A percentile compares a stretch with the other conserved stretches of the same genome.
These are phyloP conservation scores for Diaporthe vaccinii DNA, from an alignment of 2,329 filamentous ascomycete genomes.

Conservation along the genomic window DNA sequence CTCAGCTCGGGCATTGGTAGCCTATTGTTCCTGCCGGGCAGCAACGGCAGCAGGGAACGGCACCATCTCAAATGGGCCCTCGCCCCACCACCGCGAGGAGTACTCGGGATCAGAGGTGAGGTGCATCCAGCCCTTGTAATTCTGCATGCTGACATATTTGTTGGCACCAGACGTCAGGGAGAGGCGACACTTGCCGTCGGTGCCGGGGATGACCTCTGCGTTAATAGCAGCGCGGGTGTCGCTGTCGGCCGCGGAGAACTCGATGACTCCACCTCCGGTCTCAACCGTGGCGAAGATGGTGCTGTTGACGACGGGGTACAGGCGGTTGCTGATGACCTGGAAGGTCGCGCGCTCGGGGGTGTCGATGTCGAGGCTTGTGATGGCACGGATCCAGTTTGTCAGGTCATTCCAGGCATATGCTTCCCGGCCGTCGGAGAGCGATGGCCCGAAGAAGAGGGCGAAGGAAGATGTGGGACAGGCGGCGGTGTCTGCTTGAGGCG, in stretches of 20 bases:
- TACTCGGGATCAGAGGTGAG: conserved; percentile 21
- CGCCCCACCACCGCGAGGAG: conserved; percentile 12
- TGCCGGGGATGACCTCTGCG: not conserved
- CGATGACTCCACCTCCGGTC: not conserved
- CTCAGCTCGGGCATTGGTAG: not conserved
- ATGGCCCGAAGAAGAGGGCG: conserved; percentile 17
- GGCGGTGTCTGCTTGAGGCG: conserved; percentile 1
- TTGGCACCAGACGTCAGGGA: not conserved
- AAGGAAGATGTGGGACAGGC: conserved; percentile 5
- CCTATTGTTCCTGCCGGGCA: not conserved
- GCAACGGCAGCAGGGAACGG: not conserved
- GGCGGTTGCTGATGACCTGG: conserved; percentile 6
- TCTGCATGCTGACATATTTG: conserved; percentile 18
- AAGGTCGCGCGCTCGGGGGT: conserved; percentile 22
- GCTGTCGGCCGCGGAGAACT: not conserved
- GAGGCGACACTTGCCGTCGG: conserved; percentile 11
- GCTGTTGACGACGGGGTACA: conserved; percentile 55
- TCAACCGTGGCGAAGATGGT: conserved; percentile 44
- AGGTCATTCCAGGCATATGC: conserved; percentile 22
- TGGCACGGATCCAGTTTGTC: conserved; percentile 3
- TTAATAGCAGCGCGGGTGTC: not conserved
- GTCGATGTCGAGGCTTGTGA: conserved; percentile 1
- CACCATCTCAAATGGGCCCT: conserved; percentile 17
- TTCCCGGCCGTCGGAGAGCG: not conserved
- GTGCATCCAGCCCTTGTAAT: conserved; percentile 25